Conservation (phyloP, 2,329 filamentous ascomycete genomes). For the Hypoxylon sp. region DNA sequence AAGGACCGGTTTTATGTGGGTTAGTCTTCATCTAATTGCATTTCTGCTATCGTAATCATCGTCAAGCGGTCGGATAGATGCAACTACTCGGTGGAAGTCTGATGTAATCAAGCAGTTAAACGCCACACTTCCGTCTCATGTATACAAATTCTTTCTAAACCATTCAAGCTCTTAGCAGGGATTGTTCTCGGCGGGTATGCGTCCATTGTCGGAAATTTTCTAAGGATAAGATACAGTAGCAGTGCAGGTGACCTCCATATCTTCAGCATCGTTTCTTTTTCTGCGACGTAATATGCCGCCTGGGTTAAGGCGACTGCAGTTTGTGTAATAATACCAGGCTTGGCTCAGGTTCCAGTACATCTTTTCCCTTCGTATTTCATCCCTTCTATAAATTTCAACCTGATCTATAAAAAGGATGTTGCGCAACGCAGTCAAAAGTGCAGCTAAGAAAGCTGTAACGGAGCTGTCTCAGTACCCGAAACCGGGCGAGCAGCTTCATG, state of each 20-base stretch:
- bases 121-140: not conserved
- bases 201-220: slow-evolving; percentile 39
- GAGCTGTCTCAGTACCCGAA: slow-evolving; percentile 81
- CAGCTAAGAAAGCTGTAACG: slow-evolving; percentile 74
- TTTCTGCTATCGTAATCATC: slow-evolving; percentile 3
- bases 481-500: slow-evolving; percentile 87
- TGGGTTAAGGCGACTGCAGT: slow-evolving; percentile 2
- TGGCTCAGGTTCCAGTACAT: not conserved
- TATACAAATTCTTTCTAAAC: not conserved
- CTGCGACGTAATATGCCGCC: slow-evolving; percentile 8
- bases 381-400: not conserved
- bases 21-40: slow-evolving; percentile 24
- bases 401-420: slow-evolving; percentile 56
- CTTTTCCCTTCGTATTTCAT: slow-evolving; percentile 6
- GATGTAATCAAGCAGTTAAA: slow-evolving; percentile 17
- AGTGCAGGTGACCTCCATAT: not conserved
- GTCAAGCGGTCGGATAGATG: not conserved
- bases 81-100: not conserved
- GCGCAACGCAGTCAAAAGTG: slow-evolving; percentile 61
- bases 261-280: slow-evolving; percentile 5
- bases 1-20: slow-evolving; percentile 33
- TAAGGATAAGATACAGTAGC: slow-evolving; percentile 13
- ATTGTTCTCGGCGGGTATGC: slow-evolving; percentile 24
- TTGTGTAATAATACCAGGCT: not conserved
- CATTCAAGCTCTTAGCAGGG: not conserved